A percentile compares a stretch with the other conserved stretches of the same genome.
Conservation (phyloP, 2,329 filamentous ascomycete species). For the Cladosporium phlei region DNA sequence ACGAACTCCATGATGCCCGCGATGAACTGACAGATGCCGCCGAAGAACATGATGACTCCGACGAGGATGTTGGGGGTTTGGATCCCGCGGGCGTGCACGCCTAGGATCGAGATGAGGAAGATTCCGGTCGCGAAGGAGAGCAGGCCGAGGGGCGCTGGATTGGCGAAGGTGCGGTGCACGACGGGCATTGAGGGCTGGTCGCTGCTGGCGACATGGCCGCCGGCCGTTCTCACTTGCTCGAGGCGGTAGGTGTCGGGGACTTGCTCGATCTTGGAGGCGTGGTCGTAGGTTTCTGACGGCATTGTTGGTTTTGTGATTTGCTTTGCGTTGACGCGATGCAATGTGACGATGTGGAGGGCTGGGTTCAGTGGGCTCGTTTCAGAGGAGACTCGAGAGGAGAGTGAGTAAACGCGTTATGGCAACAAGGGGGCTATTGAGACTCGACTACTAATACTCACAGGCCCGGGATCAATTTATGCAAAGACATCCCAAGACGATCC, state of each 20-base stretch:
- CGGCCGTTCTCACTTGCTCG: constrained; percentile 11
- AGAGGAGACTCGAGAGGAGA: too few species aligned
- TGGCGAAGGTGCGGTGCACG: constrained; percentile 28
- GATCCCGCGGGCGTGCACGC: constrained; percentile 25
- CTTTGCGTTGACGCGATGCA: too few species aligned
- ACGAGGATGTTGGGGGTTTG: constrained; percentile 29
- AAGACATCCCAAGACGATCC: too few species aligned
- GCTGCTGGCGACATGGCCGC: constrained; percentile 15
- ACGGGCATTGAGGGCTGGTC: constrained; percentile 25
- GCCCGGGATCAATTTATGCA: too few species aligned
- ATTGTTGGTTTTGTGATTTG: too few species aligned
- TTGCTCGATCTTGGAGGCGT: constrained; percentile 2
- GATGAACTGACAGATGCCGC: constrained; percentile 31
- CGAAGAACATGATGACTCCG: constrained; percentile 36
- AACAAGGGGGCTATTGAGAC: too few species aligned
- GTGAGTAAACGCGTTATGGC: too few species aligned
- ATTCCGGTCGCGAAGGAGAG: constrained; percentile 37
- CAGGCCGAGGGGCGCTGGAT: constrained; percentile 32
- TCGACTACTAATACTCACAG: too few species aligned
- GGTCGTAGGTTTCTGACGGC: constrained; percentile 7
- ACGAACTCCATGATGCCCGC: constrained; percentile 28
- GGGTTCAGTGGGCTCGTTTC: too few species aligned
- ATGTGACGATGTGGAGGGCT: too few species aligned
- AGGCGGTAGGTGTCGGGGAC: constrained; percentile 4
- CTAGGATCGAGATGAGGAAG: constrained; percentile 24